A percentile compares a stretch with the other conserved stretches of the same genome.
phyloP scores from a whole-genome alignment of 495 filamentous ascomycete genomes.

The Darksidea phi region DNA sequence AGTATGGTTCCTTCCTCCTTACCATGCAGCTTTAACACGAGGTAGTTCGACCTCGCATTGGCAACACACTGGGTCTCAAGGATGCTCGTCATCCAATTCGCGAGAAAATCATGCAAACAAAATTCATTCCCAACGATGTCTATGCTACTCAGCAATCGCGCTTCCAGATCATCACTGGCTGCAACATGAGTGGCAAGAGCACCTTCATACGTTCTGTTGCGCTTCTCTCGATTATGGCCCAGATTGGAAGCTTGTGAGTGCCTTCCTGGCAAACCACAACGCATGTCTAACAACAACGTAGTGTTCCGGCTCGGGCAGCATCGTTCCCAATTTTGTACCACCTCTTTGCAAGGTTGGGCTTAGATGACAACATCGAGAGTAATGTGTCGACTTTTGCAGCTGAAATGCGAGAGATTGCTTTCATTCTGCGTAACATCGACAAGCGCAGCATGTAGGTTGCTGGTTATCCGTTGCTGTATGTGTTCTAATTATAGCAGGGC shows the following conservation, averaged over 20 bases:
- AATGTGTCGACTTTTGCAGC: constrained; percentile 91
- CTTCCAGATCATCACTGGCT: constrained; percentile 92
- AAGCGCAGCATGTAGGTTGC: constrained; percentile 57
- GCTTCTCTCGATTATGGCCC: constrained; percentile 85
- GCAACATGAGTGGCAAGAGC: constrained; percentile 96
- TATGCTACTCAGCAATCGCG: constrained; percentile 74
- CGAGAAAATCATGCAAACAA: constrained; percentile 65
- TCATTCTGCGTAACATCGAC: constrained; percentile 80
- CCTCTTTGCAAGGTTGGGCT: constrained; percentile 82
- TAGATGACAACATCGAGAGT: constrained; percentile 83
- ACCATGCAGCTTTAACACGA: constrained; percentile 15
- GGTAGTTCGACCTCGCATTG: constrained; percentile 67
- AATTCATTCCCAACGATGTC: constrained; percentile 84
- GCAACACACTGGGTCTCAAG: constrained; percentile 73
- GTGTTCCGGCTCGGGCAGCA: constrained; percentile 78
- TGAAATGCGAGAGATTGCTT: constrained; percentile 94
- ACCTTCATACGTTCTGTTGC: constrained; percentile 90
- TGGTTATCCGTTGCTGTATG: background rate
- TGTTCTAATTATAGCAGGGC: constrained; percentile 43
- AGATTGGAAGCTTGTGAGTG: constrained; percentile 74
- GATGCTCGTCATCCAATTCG: constrained; percentile 79
- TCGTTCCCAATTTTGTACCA: constrained; percentile 77
- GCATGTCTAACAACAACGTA: constrained; percentile 3
- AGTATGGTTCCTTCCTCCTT: constrained; percentile 12
- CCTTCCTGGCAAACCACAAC: background rate